Percentiles rank a stretch among this genome's conserved stretches.
These are phyloP conservation scores for Bondarzewia mesenterica DNA, from an alignment of 1,284 basidiomycete species.

Conservation along the genomic window DNA sequence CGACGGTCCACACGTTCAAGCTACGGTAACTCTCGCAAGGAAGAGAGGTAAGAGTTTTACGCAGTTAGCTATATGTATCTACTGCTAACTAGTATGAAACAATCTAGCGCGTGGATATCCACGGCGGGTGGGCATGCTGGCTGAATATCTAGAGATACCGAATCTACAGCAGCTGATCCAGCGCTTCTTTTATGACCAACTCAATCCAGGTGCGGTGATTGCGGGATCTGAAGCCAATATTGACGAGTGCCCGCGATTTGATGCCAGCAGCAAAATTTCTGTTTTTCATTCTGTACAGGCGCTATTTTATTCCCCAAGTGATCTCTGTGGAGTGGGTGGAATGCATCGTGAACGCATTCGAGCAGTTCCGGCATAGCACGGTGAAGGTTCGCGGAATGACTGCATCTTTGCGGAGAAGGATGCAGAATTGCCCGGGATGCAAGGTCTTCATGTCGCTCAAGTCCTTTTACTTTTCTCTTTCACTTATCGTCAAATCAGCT, in stretches of 20 bases:
- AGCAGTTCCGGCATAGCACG: background rate
- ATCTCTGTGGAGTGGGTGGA: background rate
- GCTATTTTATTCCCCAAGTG: background rate
- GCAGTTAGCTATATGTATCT: too few species aligned
- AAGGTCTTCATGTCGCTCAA: background rate
- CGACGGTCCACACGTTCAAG: too few species aligned
- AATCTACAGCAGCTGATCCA: conserved; percentile 2
- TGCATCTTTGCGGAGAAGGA: background rate
- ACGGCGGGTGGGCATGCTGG: too few species aligned
- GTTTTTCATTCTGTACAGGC: background rate
- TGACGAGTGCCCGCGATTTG: background rate
- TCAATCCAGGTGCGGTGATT: background rate
- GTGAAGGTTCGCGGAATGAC: background rate
- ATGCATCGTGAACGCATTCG: background rate
- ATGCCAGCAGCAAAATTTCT: background rate
- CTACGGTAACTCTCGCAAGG: too few species aligned
- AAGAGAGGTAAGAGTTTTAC: too few species aligned
- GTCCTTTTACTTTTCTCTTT: background rate
- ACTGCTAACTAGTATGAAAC: too few species aligned
- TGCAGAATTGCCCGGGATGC: background rate
- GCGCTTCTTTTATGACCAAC: conserved; percentile 6
- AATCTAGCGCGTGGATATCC: background rate
- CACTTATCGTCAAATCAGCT: background rate
- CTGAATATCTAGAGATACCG: background rate
- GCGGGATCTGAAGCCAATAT: background rate